phyloP scores from a whole-genome alignment of 2,329 filamentous ascomycete genomes.

The Ophiostoma quercus region DNA sequence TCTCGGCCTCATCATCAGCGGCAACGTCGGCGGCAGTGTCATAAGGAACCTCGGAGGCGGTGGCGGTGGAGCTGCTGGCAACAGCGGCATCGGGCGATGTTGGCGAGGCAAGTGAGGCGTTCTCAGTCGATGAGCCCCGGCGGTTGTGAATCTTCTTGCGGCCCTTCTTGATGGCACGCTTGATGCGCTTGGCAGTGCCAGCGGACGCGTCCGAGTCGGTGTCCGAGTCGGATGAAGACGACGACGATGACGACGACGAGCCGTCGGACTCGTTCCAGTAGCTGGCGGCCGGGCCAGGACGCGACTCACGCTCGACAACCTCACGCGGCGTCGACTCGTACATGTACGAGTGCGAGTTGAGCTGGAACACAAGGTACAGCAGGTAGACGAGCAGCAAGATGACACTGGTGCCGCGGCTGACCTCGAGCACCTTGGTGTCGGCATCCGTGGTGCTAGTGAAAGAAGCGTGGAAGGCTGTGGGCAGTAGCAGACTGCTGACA shows the following conservation, averaged over 20 bases:
- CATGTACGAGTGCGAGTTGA: slow-evolving; percentile 63
- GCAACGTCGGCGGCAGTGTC: background rate
- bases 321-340: slow-evolving; percentile 67
- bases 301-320: slow-evolving; percentile 56
- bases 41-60: background rate
- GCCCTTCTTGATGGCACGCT: slow-evolving; percentile 54
- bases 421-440: slow-evolving; percentile 58
- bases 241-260: slow-evolving; percentile 40
- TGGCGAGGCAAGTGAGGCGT: slow-evolving; percentile 28
- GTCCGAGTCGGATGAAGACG: slow-evolving; percentile 41
- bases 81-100: background rate
- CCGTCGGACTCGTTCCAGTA: slow-evolving; percentile 55
- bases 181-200: slow-evolving; percentile 56
- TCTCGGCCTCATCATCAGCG: slow-evolving; percentile 29
- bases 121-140: slow-evolving; percentile 34
- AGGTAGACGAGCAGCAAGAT: slow-evolving; percentile 68
- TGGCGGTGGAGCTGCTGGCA: background rate
- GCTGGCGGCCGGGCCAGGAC: slow-evolving; percentile 61
- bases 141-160: slow-evolving; percentile 51
- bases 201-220: slow-evolving; percentile 40
- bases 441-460: slow-evolving; percentile 57
- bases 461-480: slow-evolving; percentile 58
- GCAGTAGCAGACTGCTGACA: slow-evolving; percentile 40
- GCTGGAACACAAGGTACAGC: slow-evolving; percentile 70
- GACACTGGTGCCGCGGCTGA: slow-evolving; percentile 72